Percentiles rank a stretch among this genome's conserved stretches.
Evolutionary conservation across 495 filamentous ascomycete genomes (phyloP).

Genomic region (Lentithecium fluviatile): DNA sequence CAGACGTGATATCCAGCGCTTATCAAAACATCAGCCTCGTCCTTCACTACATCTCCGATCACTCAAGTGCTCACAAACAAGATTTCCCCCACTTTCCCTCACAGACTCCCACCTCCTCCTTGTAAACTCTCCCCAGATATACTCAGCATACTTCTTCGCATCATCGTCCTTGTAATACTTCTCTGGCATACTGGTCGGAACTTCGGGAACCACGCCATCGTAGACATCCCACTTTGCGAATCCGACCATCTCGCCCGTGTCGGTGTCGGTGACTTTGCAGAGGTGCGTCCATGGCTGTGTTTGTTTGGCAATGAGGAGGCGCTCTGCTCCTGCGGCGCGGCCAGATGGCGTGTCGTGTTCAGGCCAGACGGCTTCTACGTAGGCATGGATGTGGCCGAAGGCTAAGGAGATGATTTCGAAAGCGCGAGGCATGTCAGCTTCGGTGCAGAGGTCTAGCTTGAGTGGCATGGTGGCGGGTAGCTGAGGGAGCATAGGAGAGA

Average conservation of each 20-base stretch:
- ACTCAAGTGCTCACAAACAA: background rate
- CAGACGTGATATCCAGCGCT: background rate
- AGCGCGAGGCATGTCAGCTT: slow-evolving; percentile 16
- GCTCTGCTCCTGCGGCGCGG: slow-evolving; percentile 5
- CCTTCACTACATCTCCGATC: background rate
- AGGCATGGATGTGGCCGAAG: slow-evolving; percentile 10
- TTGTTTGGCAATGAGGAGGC: slow-evolving; percentile 3
- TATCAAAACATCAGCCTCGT: background rate
- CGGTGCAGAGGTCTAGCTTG: slow-evolving; percentile 10
- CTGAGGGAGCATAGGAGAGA: too few relatives aligned
- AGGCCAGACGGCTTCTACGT: slow-evolving; percentile 17
- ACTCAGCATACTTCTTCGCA: background rate
- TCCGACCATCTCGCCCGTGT: slow-evolving; percentile 4
- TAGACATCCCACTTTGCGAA: slow-evolving; percentile 3
- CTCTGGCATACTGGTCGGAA: background rate
- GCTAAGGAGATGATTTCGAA: slow-evolving; percentile 18
- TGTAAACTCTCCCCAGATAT: background rate
- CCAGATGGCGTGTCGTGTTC: slow-evolving; percentile 11
- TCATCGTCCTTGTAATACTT: slow-evolving; percentile 1
- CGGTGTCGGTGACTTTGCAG: slow-evolving; percentile 11
- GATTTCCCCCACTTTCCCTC: background rate
- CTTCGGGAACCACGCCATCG: slow-evolving; percentile 3
- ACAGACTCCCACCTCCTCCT: background rate
- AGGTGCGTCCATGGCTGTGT: background rate
- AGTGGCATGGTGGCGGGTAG: background rate